phyloP scores from a whole-genome alignment of 139 green algal genomes.

The Coelastrella sp. region DNA sequence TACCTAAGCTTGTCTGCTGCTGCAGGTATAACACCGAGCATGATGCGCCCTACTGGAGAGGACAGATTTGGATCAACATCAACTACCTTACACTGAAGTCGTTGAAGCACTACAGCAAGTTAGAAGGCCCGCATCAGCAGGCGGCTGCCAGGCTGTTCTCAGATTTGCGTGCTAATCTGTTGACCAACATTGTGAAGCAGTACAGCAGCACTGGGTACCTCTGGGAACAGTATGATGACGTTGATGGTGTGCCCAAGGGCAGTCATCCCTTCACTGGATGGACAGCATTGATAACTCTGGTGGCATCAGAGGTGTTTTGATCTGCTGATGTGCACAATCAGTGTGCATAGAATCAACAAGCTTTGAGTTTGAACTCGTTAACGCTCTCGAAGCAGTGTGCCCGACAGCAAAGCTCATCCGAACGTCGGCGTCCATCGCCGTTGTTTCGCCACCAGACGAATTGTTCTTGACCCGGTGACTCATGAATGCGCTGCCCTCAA shows the following conservation, averaged over 20 bases:
- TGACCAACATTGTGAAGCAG: slow-evolving; percentile 79
- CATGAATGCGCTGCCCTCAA: no score
- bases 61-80: slow-evolving; percentile 94
- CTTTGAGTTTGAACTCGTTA: no score
- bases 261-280: slow-evolving; percentile 95
- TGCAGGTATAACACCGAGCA: slow-evolving; percentile 88
- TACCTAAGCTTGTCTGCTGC: neutral
- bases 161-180: slow-evolving; percentile 71
- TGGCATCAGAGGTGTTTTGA: slow-evolving; percentile 61
- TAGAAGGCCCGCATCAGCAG: neutral
- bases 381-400: no score
- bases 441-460: no score
- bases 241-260: slow-evolving; percentile 77
- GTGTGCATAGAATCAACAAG: no score
- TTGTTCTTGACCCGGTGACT: no score
- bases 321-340: neutral
- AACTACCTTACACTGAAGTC: slow-evolving; percentile 91
- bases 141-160: slow-evolving; percentile 56
- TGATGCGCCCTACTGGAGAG: slow-evolving; percentile 95
- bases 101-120: slow-evolving; percentile 57
- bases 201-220: slow-evolving; percentile 84
- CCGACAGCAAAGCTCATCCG: no score
- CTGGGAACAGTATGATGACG: slow-evolving; percentile 93
- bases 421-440: no score
- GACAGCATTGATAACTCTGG: slow-evolving; percentile 89